Percentiles rank a stretch among this genome's conserved stretches.
Conservation (phyloP, 163 green algal genomes). For the Smithsoniella earleae region DNA sequence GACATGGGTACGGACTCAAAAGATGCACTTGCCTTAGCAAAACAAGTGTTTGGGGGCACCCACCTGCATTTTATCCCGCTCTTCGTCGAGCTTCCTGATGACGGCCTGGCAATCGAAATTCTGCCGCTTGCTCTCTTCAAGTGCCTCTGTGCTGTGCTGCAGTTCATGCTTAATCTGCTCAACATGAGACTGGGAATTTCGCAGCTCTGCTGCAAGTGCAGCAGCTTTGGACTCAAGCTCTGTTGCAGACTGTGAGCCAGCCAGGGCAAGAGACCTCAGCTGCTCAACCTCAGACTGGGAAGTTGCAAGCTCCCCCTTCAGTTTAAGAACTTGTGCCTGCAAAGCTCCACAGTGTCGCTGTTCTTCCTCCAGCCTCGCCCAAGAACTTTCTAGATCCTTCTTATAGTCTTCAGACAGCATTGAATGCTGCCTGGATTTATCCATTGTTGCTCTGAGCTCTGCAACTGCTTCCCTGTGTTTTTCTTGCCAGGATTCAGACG, state of each 20-base stretch:
- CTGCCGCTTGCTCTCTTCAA: neutral
- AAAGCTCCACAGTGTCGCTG: neutral
- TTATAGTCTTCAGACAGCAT: conserved; percentile 23
- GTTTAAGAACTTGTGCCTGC: neutral
- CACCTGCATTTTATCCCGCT: conserved; percentile 1
- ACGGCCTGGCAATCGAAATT: neutral
- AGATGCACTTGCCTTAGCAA: too few relatives aligned
- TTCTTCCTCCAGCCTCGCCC: neutral
- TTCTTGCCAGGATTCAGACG: neutral
- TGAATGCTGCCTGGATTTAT: neutral
- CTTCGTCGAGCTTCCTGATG: neutral
- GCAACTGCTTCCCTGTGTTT: neutral
- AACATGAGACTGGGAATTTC: neutral
- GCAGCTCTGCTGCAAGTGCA: neutral
- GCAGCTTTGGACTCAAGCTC: neutral
- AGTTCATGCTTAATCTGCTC: neutral
- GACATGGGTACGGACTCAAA: too few relatives aligned
- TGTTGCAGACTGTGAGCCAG: neutral
- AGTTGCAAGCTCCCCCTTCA: neutral
- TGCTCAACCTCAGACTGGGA: conserved; percentile 1
- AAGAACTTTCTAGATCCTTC: conserved; percentile 6
- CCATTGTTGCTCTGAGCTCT: neutral
- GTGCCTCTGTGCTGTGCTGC: neutral
- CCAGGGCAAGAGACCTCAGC: conserved; percentile 9
- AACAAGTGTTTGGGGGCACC: too few relatives aligned